Percentiles rank a stretch among this genome's conserved stretches.
phyloP scores from a whole-genome alignment of 805 yeast species.

The Phaffomyces opuntiae region DNA sequence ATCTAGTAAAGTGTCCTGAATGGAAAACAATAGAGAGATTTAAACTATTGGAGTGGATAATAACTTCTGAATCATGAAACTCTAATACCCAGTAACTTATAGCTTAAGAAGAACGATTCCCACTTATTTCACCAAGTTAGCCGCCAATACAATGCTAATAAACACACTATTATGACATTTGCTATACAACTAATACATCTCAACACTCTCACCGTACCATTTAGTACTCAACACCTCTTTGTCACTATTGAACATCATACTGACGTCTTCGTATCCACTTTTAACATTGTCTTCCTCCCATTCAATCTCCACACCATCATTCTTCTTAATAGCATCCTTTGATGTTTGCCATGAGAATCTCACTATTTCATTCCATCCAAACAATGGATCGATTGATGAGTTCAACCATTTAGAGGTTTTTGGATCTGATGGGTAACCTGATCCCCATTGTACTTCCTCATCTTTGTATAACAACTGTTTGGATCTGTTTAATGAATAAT shows the following conservation, averaged over 20 bases:
- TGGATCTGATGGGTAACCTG: conserved; percentile 95
- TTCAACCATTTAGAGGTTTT: conserved; percentile 74
- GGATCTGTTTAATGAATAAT: conserved; percentile 41
- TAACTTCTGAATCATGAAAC: background rate
- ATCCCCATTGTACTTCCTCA: conserved; percentile 46
- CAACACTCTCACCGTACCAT: conserved; percentile 24
- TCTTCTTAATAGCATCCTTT: conserved; percentile 54
- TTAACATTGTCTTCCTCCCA: conserved; percentile 46
- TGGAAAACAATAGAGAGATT: too few relatives aligned
- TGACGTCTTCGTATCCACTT: conserved; percentile 20
- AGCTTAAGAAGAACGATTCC: background rate
- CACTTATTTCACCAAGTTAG: too few relatives aligned
- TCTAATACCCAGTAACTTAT: background rate
- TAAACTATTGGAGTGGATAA: too few relatives aligned
- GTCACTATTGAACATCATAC: conserved; percentile 8
- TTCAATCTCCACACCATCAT: conserved; percentile 45
- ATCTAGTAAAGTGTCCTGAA: too few relatives aligned
- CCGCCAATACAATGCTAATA: too few relatives aligned
- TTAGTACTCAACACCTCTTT: conserved; percentile 16
- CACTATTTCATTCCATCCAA: conserved; percentile 78
- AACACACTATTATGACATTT: too few relatives aligned
- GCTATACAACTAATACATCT: conserved; percentile 4
- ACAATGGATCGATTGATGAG: conserved; percentile 53
- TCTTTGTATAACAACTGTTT: conserved; percentile 22
- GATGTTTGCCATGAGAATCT: conserved; percentile 96